Percentiles rank a stretch among this genome's conserved stretches.
These are phyloP conservation scores for Styphnolobium japonicum DNA, from an alignment of 306 rosid genomes.

Conservation along the genomic window DNA sequence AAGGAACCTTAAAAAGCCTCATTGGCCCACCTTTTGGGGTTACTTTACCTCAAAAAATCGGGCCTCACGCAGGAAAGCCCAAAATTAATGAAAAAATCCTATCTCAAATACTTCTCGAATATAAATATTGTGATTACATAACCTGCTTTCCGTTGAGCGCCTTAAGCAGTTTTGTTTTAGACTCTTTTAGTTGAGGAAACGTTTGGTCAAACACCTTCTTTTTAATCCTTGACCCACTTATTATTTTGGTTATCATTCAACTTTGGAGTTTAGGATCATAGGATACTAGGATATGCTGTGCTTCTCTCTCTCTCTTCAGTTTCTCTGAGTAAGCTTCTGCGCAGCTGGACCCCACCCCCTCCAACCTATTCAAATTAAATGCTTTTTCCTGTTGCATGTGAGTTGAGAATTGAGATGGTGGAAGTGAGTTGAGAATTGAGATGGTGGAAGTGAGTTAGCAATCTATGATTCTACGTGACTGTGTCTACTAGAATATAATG, in stretches of 20 bases:
- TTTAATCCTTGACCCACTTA: slow-evolving; percentile 56
- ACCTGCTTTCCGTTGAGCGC: background rate
- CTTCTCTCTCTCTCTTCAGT: too few relatives aligned
- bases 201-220: slow-evolving; percentile 36
- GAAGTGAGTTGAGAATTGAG: too few relatives aligned
- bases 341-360: slow-evolving; percentile 33
- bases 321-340: background rate
- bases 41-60: slow-evolving; percentile 23
- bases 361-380: slow-evolving; percentile 15
- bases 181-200: slow-evolving; percentile 41
- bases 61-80: slow-evolving; percentile 26
- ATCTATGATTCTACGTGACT: background rate
- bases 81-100: slow-evolving; percentile 1
- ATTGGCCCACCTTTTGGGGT: slow-evolving; percentile 16
- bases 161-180: slow-evolving; percentile 39
- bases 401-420: background rate
- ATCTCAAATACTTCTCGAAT: background rate
- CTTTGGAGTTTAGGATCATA: slow-evolving; percentile 40
- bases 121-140: background rate
- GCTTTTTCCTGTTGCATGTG: slow-evolving; percentile 22
- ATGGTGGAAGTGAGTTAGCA: too few relatives aligned
- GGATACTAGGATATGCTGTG: background rate
- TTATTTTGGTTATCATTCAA: slow-evolving; percentile 35
- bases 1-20: slow-evolving; percentile 4
- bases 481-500: background rate